These are phyloP conservation scores for Lignosus rhinocerotis DNA, from an alignment of 1,284 basidiomycete genomes.

Conservation along the genomic window DNA sequence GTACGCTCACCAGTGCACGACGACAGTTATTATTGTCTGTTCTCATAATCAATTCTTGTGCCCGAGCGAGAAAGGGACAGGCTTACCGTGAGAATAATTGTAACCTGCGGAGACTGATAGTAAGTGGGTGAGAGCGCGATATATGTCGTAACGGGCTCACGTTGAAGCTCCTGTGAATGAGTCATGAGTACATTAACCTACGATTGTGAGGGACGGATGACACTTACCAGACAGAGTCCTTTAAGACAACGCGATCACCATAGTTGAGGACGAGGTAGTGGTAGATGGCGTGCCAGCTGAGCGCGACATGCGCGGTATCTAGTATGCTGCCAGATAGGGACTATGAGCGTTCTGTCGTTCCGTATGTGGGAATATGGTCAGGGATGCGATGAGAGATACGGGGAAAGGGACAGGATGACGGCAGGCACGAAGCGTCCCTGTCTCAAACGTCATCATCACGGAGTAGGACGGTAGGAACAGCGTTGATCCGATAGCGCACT, in stretches of 20 bases:
- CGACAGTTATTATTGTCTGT: slow-evolving; percentile 15
- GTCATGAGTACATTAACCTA: no score
- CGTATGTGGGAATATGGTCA: neutral
- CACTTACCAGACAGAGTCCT: slow-evolving; percentile 12
- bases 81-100: slow-evolving; percentile 8
- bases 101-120: neutral
- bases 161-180: neutral
- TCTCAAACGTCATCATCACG: no score
- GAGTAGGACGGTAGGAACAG: no score
- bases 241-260: slow-evolving; percentile 6
- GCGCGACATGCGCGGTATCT: slow-evolving; percentile 14
- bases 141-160: neutral
- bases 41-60: neutral
- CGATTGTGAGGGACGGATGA: no score
- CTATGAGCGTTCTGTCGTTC: neutral
- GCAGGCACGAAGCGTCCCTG: no score
- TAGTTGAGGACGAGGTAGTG: slow-evolving; percentile 22
- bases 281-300: slow-evolving; percentile 21
- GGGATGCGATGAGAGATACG: neutral
- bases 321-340: neutral
- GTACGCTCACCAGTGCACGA: slow-evolving; percentile 7
- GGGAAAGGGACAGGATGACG: no score
- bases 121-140: no score
- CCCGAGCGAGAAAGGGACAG: neutral
- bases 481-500: no score